Conservation (phyloP, 164 flowering plant genomes). For the Stephania yunnanensis region DNA sequence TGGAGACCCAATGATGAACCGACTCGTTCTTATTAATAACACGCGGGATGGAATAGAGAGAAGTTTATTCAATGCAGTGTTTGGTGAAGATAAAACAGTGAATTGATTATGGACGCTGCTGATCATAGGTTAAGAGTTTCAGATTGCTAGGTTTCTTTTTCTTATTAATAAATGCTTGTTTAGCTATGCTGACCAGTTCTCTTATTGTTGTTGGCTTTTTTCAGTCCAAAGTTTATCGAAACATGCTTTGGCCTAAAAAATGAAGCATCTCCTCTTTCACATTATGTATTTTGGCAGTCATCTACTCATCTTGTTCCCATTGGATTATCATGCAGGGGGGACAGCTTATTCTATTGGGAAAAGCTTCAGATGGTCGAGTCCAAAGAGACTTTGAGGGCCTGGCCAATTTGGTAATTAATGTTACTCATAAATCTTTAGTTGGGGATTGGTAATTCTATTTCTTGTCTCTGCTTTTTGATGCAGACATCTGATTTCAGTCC, state of each 20-base stretch:
- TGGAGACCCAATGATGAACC: neutral
- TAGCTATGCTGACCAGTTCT: neutral
- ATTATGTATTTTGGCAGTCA: neutral
- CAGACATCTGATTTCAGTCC: neutral
- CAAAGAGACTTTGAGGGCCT: constrained; percentile 50
- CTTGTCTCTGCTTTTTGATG: neutral
- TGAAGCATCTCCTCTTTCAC: neutral
- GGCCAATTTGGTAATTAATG: constrained; percentile 37
- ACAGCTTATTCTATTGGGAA: constrained; percentile 57
- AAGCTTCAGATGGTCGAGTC: constrained; percentile 49
- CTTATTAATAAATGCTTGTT: neutral
- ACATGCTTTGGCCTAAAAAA: neutral
- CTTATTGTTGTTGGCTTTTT: neutral
- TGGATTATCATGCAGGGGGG: constrained; percentile 45
- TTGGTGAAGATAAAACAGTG: neutral
- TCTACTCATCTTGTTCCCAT: neutral
- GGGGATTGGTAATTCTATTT: neutral
- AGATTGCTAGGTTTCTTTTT: neutral
- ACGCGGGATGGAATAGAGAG: neutral
- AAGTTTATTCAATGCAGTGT: neutral
- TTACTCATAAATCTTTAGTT: neutral
- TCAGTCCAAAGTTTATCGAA: neutral
- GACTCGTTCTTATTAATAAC: neutral
- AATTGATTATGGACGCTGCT: neutral
- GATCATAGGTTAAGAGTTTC: neutral